phyloP scores from a whole-genome alignment of 2,329 filamentous ascomycete genomes.

The Neobulgaria alba region DNA sequence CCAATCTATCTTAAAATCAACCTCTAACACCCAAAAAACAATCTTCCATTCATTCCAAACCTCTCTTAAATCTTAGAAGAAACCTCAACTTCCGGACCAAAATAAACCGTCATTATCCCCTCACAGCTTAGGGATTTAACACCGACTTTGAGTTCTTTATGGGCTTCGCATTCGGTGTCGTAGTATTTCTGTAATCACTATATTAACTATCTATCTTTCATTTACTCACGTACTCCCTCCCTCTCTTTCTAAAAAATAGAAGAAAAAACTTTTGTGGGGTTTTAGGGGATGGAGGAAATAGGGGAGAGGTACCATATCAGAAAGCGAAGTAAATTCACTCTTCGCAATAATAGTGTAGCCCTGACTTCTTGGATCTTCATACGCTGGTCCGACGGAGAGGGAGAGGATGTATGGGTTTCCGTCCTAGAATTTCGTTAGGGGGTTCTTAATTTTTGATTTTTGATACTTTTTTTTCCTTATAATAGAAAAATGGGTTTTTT shows the following conservation, averaged over 20 bases:
- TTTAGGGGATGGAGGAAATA: neutral
- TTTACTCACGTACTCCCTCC: too few species aligned
- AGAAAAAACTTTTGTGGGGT: too few species aligned
- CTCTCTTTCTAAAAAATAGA: too few species aligned
- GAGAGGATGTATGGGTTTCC: conserved; percentile 48
- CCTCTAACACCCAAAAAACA: too few species aligned
- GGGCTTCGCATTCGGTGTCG: conserved; percentile 46
- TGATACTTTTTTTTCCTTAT: too few species aligned
- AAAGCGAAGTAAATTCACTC: conserved; percentile 42
- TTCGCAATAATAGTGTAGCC: conserved; percentile 46
- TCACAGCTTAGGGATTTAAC: conserved; percentile 13
- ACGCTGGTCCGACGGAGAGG: conserved; percentile 37
- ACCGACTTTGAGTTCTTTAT: conserved; percentile 36
- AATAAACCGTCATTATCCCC: conserved; percentile 25
- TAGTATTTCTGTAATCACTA: conserved; percentile 48
- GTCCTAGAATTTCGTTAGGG: conserved; percentile 34
- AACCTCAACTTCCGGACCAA: conserved; percentile 13
- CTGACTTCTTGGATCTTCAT: conserved; percentile 43
- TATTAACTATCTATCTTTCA: too few species aligned
- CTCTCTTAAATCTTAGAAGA: too few species aligned
- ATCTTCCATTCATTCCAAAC: neutral
- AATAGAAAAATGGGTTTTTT: too few species aligned
- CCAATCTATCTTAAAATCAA: too few species aligned
- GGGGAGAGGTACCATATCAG: conserved; percentile 36
- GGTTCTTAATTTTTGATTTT: neutral